Percentiles rank a stretch among this genome's conserved stretches.
Evolutionary conservation across 2,329 filamentous ascomycete genomes (phyloP).

Genomic region (Colletotrichum tabaci): DNA sequence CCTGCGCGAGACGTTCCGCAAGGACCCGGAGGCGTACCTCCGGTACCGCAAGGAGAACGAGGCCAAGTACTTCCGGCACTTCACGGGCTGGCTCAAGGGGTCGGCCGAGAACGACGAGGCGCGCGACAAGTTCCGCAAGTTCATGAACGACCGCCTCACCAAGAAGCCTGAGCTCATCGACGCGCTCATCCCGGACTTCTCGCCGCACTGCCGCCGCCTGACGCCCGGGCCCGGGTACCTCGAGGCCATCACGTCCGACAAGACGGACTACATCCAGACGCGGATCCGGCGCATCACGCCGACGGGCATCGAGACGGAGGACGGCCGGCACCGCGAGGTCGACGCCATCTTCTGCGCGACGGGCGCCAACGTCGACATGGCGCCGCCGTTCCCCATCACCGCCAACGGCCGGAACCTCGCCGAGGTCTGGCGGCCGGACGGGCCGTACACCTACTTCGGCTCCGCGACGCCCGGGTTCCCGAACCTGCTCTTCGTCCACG

Average conservation of each 20-base stretch:
- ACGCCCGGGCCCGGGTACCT: slow-evolving; percentile 79
- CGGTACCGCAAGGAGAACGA: slow-evolving; percentile 71
- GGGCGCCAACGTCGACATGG: slow-evolving; percentile 73
- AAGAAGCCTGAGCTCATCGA: slow-evolving; percentile 70
- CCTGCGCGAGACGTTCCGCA: slow-evolving; percentile 68
- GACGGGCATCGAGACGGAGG: slow-evolving; percentile 72
- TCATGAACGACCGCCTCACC: slow-evolving; percentile 68
- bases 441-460: slow-evolving; percentile 78
- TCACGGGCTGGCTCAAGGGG: slow-evolving; percentile 67
- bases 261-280: slow-evolving; percentile 73
- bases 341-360: slow-evolving; percentile 80
- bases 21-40: slow-evolving; percentile 74
- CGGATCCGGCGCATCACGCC: slow-evolving; percentile 71
- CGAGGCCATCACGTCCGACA: slow-evolving; percentile 73
- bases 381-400: slow-evolving; percentile 73
- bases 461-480: slow-evolving; percentile 76
- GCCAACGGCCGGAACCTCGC: slow-evolving; percentile 68
- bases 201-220: slow-evolving; percentile 74
- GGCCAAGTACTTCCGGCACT: slow-evolving; percentile 74
- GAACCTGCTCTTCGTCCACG: slow-evolving; percentile 76
- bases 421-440: slow-evolving; percentile 69
- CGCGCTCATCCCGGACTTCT: slow-evolving; percentile 73
- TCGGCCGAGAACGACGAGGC: slow-evolving; percentile 64
- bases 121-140: slow-evolving; percentile 61
- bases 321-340: slow-evolving; percentile 70